These are phyloP conservation scores for Collybia sp. DNA, from an alignment of 768 basidiomycete genomes.

Conservation along the genomic window DNA sequence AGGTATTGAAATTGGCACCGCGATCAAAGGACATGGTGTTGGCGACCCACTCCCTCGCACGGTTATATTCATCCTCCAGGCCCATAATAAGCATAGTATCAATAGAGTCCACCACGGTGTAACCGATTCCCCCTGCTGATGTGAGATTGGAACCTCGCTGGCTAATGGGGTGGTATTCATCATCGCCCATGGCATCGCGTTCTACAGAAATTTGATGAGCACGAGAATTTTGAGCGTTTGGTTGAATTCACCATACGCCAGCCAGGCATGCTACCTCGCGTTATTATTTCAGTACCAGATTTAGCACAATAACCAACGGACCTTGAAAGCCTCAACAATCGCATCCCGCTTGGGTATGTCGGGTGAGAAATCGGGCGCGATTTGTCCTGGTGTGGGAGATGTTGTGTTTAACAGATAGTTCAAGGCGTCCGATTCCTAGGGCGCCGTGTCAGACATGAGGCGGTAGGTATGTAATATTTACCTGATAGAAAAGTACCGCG, in stretches of 20 bases:
- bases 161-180: conserved; percentile 88
- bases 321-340: conserved; percentile 76
- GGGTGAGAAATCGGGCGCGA: conserved; percentile 25
- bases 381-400: no score
- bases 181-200: conserved; percentile 84
- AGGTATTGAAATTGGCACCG: conserved; percentile 80
- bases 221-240: background rate
- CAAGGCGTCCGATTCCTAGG: no score
- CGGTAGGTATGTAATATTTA: no score
- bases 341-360: conserved; percentile 66
- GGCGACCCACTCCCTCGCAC: conserved; percentile 76
- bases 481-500: no score
- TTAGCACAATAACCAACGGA: conserved; percentile 23
- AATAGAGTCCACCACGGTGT: conserved; percentile 83
- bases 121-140: conserved; percentile 76
- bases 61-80: conserved; percentile 68
- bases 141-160: conserved; percentile 76
- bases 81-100: conserved; percentile 89
- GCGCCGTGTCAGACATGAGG: no score
- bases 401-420: no score
- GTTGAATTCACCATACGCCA: conserved; percentile 59
- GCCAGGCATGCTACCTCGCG: conserved; percentile 70
- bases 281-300: conserved; percentile 2
- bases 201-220: conserved; percentile 39
- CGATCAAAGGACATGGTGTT: conserved; percentile 68